These are phyloP conservation scores for Carpinus viminea DNA, from an alignment of 306 rosid genomes.

Conservation along the genomic window DNA sequence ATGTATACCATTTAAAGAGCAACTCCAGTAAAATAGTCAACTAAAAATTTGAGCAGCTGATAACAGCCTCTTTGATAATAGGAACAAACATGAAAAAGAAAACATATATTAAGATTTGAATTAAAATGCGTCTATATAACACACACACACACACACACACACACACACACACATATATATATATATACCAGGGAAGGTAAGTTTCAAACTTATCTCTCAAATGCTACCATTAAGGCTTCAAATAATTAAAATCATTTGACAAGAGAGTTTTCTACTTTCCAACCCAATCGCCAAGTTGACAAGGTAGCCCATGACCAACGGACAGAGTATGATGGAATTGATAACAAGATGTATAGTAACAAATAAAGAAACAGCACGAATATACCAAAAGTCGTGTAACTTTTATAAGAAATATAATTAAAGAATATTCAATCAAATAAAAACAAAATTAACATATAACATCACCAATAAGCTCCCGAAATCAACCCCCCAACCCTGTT, in stretches of 20 bases:
- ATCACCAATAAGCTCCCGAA: not conserved
- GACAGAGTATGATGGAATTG: not conserved
- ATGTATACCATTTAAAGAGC: too few relatives aligned
- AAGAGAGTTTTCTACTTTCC: not conserved
- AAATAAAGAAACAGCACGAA: not conserved
- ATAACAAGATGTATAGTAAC: not conserved
- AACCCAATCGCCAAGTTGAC: not conserved
- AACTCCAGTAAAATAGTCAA: not conserved
- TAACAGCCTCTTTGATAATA: not conserved
- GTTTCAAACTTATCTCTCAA: not conserved
- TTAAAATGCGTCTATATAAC: not conserved
- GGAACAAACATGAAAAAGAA: not conserved
- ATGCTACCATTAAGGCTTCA: slow-evolving; percentile 2
- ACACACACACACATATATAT: too few relatives aligned
- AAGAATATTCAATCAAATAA: not conserved
- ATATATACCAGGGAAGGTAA: not conserved
- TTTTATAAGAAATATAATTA: not conserved
- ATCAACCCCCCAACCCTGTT: not conserved
- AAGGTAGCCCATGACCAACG: not conserved
- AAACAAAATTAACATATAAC: not conserved
- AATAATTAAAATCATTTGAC: not conserved
- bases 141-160: too few relatives aligned
- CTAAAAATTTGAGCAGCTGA: not conserved
- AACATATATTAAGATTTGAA: not conserved
- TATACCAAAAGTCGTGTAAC: not conserved